phyloP scores from a whole-genome alignment of 2,329 filamentous ascomycete species.

The Phaeophleospora eucalypticola region DNA sequence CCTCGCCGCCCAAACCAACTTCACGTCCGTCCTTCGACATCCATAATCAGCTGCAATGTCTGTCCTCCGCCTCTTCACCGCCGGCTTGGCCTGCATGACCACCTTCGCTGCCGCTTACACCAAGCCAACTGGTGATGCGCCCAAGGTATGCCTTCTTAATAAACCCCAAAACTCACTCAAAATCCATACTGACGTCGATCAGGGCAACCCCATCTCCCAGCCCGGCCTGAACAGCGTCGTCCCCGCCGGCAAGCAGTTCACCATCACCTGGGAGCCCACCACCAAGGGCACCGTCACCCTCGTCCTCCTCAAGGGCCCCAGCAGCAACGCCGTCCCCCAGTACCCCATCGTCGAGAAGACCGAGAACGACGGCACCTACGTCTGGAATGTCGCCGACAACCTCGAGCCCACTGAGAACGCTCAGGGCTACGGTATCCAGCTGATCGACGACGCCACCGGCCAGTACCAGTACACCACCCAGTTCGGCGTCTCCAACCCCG shows the following conservation, averaged over 20 bases:
- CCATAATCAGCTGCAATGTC: no score
- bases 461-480: conserved; percentile 53
- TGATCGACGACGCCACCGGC: conserved; percentile 57
- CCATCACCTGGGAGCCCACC: conserved; percentile 55
- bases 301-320: conserved; percentile 57
- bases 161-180: neutral
- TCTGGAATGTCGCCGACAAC: conserved; percentile 50
- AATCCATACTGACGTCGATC: conserved; percentile 3
- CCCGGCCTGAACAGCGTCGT: conserved; percentile 53
- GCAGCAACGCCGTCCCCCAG: conserved; percentile 51
- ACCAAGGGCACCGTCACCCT: conserved; percentile 52
- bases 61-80: conserved; percentile 50
- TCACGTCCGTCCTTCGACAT: neutral
- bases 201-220: conserved; percentile 53
- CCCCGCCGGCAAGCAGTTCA: conserved; percentile 53
- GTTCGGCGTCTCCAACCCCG: conserved; percentile 54
- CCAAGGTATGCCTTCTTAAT: conserved; percentile 11
- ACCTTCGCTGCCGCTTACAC: conserved; percentile 48
- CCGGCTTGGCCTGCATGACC: conserved; percentile 48
- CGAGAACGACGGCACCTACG: conserved; percentile 52
- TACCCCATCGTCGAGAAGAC: conserved; percentile 51
- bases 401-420: conserved; percentile 43
- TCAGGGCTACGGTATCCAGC: conserved; percentile 57
- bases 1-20: neutral
- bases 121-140: conserved; percentile 30